Evolutionary conservation across 2,329 filamentous ascomycete genomes (phyloP).

Genomic region (Aspergillus unguis): DNA sequence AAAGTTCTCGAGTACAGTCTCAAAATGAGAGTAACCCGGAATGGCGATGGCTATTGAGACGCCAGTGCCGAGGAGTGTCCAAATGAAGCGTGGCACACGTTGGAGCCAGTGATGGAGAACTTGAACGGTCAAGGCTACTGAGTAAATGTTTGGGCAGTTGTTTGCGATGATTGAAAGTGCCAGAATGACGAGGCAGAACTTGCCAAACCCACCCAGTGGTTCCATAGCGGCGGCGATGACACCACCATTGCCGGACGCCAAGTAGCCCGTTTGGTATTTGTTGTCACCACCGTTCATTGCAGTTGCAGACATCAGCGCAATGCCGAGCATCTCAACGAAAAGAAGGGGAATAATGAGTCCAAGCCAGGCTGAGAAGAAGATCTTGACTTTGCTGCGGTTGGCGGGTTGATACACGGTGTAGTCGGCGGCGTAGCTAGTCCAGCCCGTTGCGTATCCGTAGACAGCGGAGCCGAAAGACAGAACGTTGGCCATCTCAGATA

Average conservation of each 20-base stretch:
- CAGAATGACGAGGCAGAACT: constrained; percentile 67
- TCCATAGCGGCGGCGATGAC: constrained; percentile 64
- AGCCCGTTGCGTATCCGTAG: constrained; percentile 68
- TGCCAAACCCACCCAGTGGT: constrained; percentile 64
- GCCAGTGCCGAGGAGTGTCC: constrained; percentile 60
- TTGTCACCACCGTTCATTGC: constrained; percentile 52
- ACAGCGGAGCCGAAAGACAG: constrained; percentile 66
- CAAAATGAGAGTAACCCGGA: constrained; percentile 65
- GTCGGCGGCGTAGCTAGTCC: constrained; percentile 72
- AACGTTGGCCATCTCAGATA: constrained; percentile 57
- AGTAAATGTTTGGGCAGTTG: constrained; percentile 72
- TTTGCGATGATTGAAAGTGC: constrained; percentile 66
- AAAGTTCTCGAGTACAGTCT: constrained; percentile 64
- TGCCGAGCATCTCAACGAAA: constrained; percentile 71
- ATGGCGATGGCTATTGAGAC: constrained; percentile 68
- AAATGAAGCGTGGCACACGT: constrained; percentile 64
- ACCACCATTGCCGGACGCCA: constrained; percentile 60
- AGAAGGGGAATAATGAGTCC: constrained; percentile 69
- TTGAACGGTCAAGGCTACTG: constrained; percentile 64
- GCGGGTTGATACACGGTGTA: constrained; percentile 76
- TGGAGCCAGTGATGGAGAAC: constrained; percentile 59
- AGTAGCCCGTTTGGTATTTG: constrained; percentile 56
- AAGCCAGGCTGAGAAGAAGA: constrained; percentile 67
- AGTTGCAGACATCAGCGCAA: constrained; percentile 66
- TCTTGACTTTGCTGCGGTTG: constrained; percentile 55